Evolutionary conservation across 768 basidiomycete species (phyloP).

Genomic region (Chalciporus sphaerocephalus): DNA sequence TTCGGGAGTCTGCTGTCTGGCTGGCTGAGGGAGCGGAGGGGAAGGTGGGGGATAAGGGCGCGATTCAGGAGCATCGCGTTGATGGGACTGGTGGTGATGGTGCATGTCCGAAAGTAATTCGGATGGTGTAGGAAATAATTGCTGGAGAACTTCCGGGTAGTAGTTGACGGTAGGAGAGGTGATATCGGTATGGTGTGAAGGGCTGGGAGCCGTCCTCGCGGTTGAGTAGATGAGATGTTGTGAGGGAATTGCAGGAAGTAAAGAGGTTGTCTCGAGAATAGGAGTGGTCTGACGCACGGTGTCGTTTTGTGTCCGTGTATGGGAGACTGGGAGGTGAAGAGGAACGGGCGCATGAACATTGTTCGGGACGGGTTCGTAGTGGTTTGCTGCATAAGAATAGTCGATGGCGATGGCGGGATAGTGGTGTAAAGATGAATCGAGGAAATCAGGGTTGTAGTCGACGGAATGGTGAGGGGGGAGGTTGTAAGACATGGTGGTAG

Average conservation of each 20-base stretch:
- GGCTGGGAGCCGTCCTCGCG: constrained; percentile 3
- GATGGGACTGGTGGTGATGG: constrained; percentile 3
- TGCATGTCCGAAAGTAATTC: constrained; percentile 51
- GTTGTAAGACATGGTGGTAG: not conserved
- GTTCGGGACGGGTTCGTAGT: constrained; percentile 11
- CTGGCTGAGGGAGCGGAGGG: constrained; percentile 5
- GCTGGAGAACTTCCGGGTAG: constrained; percentile 23
- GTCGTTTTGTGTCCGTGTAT: constrained; percentile 7
- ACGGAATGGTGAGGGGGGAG: not conserved
- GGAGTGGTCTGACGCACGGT: constrained; percentile 9
- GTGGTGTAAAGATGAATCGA: constrained; percentile 3
- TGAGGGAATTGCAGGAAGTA: constrained; percentile 4
- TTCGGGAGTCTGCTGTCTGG: constrained; percentile 14
- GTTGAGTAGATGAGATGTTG: constrained; percentile 14
- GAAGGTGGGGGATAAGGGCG: constrained; percentile 9
- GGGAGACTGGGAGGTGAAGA: constrained; percentile 12
- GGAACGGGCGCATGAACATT: constrained; percentile 30
- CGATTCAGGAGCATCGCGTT: constrained; percentile 3
- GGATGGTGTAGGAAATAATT: constrained; percentile 61
- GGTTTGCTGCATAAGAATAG: constrained; percentile 14
- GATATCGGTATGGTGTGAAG: not conserved
- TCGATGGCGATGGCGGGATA: constrained; percentile 2
- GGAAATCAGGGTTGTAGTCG: constrained; percentile 6
- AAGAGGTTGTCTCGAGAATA: constrained; percentile 2
- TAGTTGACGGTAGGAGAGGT: constrained; percentile 15